phyloP scores from a whole-genome alignment of 2,329 filamentous ascomycete species.

The Cladosporium sp. region DNA sequence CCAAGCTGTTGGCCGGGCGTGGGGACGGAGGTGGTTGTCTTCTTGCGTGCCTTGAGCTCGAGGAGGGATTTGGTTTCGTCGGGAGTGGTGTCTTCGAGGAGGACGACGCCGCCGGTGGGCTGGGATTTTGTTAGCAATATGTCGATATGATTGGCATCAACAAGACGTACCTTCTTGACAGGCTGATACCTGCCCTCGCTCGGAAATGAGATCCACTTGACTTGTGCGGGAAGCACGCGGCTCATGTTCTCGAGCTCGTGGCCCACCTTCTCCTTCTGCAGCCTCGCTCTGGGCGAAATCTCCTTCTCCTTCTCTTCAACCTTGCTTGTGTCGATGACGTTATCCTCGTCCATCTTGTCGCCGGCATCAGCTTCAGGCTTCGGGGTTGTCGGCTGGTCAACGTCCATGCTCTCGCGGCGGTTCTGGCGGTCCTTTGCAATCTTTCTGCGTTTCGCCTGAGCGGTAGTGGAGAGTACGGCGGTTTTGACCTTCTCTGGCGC shows the following conservation, averaged over 20 bases:
- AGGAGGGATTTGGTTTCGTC: slow-evolving; percentile 73
- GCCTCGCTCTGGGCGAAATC: slow-evolving; percentile 54
- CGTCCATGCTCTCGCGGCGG: slow-evolving; percentile 89
- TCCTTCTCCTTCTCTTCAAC: slow-evolving; percentile 49
- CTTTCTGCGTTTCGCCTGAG: slow-evolving; percentile 90
- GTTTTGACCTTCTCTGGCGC: slow-evolving; percentile 91
- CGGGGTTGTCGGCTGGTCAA: slow-evolving; percentile 74
- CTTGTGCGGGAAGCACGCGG: slow-evolving; percentile 81
- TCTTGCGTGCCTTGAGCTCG: slow-evolving; percentile 88
- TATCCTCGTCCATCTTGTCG: slow-evolving; percentile 79
- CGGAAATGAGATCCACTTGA: slow-evolving; percentile 93
- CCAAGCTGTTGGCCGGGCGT: slow-evolving; percentile 29
- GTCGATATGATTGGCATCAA: slow-evolving; percentile 14
- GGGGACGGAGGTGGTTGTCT: slow-evolving; percentile 43
- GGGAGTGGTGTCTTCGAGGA: slow-evolving; percentile 81
- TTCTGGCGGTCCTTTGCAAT: slow-evolving; percentile 91
- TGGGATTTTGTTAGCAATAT: slow-evolving; percentile 45
- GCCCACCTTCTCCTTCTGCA: slow-evolving; percentile 82
- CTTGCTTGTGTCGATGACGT: slow-evolving; percentile 36
- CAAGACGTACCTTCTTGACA: slow-evolving; percentile 70
- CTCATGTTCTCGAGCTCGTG: slow-evolving; percentile 98
- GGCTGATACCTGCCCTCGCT: slow-evolving; percentile 80
- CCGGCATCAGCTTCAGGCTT: slow-evolving; percentile 52
- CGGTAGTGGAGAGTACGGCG: slow-evolving; percentile 91
- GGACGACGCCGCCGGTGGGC: slow-evolving; percentile 88